Base-by-base conservation (phyloP, 2,329 filamentous ascomycete genomes). In the Plectosphaerella plurivora region DNA sequence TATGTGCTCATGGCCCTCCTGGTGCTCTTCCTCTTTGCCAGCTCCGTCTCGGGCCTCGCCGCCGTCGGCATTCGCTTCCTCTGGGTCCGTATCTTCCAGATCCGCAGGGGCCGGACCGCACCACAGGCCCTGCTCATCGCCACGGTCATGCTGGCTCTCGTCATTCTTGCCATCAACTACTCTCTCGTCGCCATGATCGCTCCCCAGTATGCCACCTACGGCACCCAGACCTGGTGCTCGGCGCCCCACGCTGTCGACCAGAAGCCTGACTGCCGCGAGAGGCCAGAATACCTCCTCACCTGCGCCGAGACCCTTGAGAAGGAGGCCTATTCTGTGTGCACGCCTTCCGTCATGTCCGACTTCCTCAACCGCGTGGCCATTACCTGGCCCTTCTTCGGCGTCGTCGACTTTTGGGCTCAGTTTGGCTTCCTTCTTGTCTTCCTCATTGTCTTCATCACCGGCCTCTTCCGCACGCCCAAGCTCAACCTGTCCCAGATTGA, bases 381-480 rank as follows among this genome's bases (percentile, higher is more conserved):
- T 64, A 96, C 95, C 66, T 99, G 94, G 79, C 92, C 94, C 6
- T 91, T 97, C 66, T 96, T 99, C 64, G 94, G 94, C 11, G 84
- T 87, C 11, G 74, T 97, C n/a, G 82, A 90, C 60, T 99, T 97
- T 69, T 99, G 92, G 91, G 89, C 91, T 0, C 94, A 99, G 63
- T 97, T 97, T 65, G 88, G 81, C 12, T 97, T 99, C 73, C 72
- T 99, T 44, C 87, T 71, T 35, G 78, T 97, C 18, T 97, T 96
- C 69, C 68, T 96, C 10, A 72, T 96, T 51, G 86, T 96, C 12
- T 89, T 96, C 60, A 54, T 91, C 20, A 88, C 89, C 1, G 84
- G 88, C 3, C 72, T 97, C 0, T 87, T 97, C 77, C 84, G 88
- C 42, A 85, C 91, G 1, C 92, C 93, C 0, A 86, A 81, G 63